Evolutionary conservation across 106 monocot species (phyloP).

Genomic region (Phalaenopsis equestris): DNA sequence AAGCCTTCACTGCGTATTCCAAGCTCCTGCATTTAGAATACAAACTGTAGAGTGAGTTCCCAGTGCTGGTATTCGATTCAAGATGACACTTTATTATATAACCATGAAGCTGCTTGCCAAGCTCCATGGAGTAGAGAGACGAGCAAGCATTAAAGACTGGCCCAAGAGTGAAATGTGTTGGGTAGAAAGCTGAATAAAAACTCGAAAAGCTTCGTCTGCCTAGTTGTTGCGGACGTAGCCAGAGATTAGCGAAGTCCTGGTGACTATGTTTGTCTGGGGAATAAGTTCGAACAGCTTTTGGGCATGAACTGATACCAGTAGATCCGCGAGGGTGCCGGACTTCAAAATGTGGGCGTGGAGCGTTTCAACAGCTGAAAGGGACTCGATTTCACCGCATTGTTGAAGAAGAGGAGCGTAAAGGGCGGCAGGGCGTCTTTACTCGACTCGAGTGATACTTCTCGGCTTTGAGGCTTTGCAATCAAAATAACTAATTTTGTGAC

Average conservation of each 20-base stretch:
- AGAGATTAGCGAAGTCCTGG: slow-evolving; percentile 70
- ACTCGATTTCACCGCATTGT: slow-evolving; percentile 36
- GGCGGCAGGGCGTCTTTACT: background rate
- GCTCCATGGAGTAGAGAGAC: slow-evolving; percentile 21
- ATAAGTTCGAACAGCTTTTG: slow-evolving; percentile 54
- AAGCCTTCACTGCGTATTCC: slow-evolving; percentile 47
- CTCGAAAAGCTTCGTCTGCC: slow-evolving; percentile 31
- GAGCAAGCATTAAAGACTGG: slow-evolving; percentile 51
- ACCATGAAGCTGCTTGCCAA: slow-evolving; percentile 76
- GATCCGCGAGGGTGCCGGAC: slow-evolving; percentile 19
- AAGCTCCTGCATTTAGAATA: slow-evolving; percentile 71
- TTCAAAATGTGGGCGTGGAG: slow-evolving; percentile 70
- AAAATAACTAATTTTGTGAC: background rate
- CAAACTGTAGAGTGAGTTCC: slow-evolving; percentile 66
- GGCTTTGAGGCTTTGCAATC: background rate
- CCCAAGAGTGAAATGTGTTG: slow-evolving; percentile 73
- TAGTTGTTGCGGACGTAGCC: slow-evolving; percentile 63
- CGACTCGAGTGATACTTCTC: background rate
- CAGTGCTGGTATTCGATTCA: slow-evolving; percentile 45
- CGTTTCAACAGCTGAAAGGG: slow-evolving; percentile 21
- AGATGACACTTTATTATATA: slow-evolving; percentile 58
- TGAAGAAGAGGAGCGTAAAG: slow-evolving; percentile 56
- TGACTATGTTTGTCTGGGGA: slow-evolving; percentile 40
- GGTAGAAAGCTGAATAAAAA: slow-evolving; percentile 51
- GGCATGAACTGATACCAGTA: slow-evolving; percentile 14